Conservation (phyloP, 2,329 filamentous ascomycete species). For the Onygena corvina region DNA sequence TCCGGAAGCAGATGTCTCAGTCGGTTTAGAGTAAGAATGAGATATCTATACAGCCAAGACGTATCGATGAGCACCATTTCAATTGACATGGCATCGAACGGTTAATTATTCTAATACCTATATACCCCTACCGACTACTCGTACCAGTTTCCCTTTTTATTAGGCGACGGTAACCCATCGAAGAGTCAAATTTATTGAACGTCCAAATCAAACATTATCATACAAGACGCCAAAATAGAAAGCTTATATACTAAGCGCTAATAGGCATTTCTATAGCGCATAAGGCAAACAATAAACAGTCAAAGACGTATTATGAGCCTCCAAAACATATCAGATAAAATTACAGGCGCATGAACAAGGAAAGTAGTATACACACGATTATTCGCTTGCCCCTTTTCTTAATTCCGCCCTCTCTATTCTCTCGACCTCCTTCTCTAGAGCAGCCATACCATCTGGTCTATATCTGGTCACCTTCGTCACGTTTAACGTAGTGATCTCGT, state of each 20-base stretch:
- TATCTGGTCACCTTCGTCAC: slow-evolving; percentile 71
- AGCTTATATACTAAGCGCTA: too few species aligned
- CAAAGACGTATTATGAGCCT: background rate
- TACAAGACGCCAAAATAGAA: too few species aligned
- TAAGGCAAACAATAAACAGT: background rate
- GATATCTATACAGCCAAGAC: too few species aligned
- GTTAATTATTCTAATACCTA: too few species aligned
- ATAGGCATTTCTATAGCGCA: too few species aligned
- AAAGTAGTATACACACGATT: background rate
- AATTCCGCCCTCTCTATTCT: slow-evolving; percentile 28
- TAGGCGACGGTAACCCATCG: too few species aligned
- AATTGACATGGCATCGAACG: too few species aligned
- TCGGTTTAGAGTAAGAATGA: background rate
- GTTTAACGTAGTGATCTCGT: slow-evolving; percentile 64
- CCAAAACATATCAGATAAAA: background rate
- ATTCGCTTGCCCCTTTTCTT: background rate
- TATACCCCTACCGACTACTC: too few species aligned
- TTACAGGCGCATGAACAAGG: background rate
- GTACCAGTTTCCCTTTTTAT: too few species aligned
- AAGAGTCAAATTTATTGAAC: too few species aligned
- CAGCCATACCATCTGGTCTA: slow-evolving; percentile 52
- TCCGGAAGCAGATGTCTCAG: slow-evolving; percentile 49
- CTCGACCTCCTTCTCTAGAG: slow-evolving; percentile 51
- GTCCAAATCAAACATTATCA: too few species aligned
- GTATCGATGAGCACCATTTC: too few species aligned